Evolutionary conservation across 139 green algal genomes (phyloP), one percentile per base, ranked within the genome.

Genomic region (Choricystis sp.): DNA sequence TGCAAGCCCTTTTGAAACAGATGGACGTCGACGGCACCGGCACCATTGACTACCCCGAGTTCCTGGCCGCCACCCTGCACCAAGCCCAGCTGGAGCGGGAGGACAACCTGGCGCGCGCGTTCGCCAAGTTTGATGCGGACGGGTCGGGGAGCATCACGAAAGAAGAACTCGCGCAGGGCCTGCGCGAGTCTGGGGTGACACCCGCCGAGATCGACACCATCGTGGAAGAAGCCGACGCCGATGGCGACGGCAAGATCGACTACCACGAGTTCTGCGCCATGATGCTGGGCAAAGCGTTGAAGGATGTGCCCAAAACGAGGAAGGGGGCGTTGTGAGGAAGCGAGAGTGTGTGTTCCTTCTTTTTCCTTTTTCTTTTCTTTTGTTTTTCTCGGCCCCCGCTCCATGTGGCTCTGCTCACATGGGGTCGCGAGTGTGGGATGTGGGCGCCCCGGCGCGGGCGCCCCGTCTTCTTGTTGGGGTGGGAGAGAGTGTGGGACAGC

Each of bases 1-100:
- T 93, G 72, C 56, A 65, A 63, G 31, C 83, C 20, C 76, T 98
- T 19, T 79, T 97, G 72, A 63, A 69, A 2, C 69, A 82, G 49
- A 83, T 88, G 22, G 88, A 96, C 69, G 75, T 87, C 60, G 85
- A 96, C 67, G 81, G 75, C 19, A 83, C 80, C 62, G 40, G 40
- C 40, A 52, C 40, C 9, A 9, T 52, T 16, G 40, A 14, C 9
- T 22, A 20, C 65, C 59, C 31, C 31, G 86, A 95, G 72, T 94
- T 94, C 69, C 31, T 94, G 48, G 86, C 86, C 1, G 80, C 87
- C 71, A 96, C 89, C 24, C 72, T 96, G 58, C 80, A 89, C 72
- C 64, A 85, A 59, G 80, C 75, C 66, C 85, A 92, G 68, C 66
- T 96, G 56, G 73, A 85, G 62, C 82, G 76, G 30, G 84, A 89